Evolutionary conservation across 768 basidiomycete species (phyloP), one percentile per base, ranked within the genome.

Genomic region (Trametes elegans): DNA sequence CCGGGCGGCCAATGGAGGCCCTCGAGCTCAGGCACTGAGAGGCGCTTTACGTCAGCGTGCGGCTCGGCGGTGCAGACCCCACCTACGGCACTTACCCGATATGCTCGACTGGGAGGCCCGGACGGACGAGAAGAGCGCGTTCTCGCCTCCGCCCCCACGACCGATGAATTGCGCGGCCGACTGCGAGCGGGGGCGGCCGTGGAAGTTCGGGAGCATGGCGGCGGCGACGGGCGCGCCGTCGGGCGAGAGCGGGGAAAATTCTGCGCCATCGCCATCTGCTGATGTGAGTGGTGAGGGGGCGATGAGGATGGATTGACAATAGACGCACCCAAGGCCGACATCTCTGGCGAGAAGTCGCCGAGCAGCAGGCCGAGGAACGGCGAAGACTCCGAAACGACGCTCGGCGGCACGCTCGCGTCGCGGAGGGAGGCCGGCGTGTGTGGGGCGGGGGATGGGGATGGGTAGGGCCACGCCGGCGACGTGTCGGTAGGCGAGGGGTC

Each of bases 361-460:
- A 43, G n/a, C 38, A 49, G 14, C 24, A 39, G 24, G 5, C 49
- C 51, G 29, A 53, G 24, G n/a, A 26, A 34, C 29, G 57, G 51
- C 11, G 57, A 52, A 2, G 44, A 18, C 7, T 48, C 57, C 14
- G 49, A 51, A 16, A 18, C n/a, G 21, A 49, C 39, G 46, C 57
- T 58, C 9, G 40, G 43, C 3, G 51, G 51, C 3, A 58, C 21
- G 31, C 51, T 58, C 7, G 46, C 28, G 10, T 51, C 57, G 13
- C 47, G 44, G 8, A 48, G 24, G 19, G 48, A 50, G 51, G 18
- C 45, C 5, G 57, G 50, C 8, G 50, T 53, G 19, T 27, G 40
- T 7, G 50, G 34, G 1, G 31, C 45, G 14, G 40, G 26, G 14
- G 42, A 36, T 3, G 34, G 34, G 3, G 57, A 48, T 3, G 57